Percentiles rank a stretch among this genome's conserved stretches.
These are phyloP conservation scores for Pueraria montana DNA, from an alignment of 306 rosid species.

Conservation along the genomic window DNA sequence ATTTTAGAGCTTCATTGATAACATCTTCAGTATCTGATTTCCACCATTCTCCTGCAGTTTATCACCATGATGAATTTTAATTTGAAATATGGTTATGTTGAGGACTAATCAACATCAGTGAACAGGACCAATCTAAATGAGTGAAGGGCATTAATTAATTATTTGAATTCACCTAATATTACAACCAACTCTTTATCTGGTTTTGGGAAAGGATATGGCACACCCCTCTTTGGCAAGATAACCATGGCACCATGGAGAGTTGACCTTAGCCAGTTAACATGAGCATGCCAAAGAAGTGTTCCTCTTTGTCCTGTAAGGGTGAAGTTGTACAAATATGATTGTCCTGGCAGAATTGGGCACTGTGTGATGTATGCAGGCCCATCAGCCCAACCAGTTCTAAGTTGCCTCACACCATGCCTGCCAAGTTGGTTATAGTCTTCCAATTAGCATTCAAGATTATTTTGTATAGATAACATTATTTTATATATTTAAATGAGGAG, in stretches of 20 bases:
- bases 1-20: conserved; percentile 73
- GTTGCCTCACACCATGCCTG: conserved; percentile 85
- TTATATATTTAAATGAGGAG: background rate
- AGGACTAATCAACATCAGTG: background rate
- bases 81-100: background rate
- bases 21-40: conserved; percentile 85
- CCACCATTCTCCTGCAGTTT: conserved; percentile 87
- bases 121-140: background rate
- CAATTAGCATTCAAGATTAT: conserved; percentile 26
- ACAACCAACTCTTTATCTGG: conserved; percentile 74
- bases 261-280: conserved; percentile 82
- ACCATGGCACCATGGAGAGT: conserved; percentile 83
- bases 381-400: conserved; percentile 85
- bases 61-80: background rate
- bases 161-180: conserved; percentile 60
- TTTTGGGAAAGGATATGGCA: conserved; percentile 82
- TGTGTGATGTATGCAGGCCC: conserved; percentile 89
- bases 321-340: conserved; percentile 74
- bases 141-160: background rate
- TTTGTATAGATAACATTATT: conserved; percentile 2
- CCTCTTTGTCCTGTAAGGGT: conserved; percentile 87
- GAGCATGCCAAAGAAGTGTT: conserved; percentile 90
- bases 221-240: conserved; percentile 83
- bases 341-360: conserved; percentile 76
- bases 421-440: background rate